Evolutionary conservation across 2,329 filamentous ascomycete genomes (phyloP).

Genomic region (Chaetomiaceae sp.): DNA sequence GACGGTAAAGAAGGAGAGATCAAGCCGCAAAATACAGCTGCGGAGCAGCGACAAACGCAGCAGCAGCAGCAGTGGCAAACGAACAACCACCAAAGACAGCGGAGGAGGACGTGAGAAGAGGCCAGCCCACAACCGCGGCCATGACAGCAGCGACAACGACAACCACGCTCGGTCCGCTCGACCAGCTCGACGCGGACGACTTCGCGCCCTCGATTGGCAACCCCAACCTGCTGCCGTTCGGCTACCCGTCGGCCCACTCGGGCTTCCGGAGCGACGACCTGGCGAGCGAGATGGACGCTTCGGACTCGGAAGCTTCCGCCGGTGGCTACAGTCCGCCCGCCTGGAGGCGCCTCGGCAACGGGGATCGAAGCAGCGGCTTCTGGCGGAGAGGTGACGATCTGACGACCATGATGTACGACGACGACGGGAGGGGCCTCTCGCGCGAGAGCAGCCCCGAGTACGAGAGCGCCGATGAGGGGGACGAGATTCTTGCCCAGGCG

Average conservation of each 20-base stretch:
- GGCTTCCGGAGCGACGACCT: constrained; percentile 40
- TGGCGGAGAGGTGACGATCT: constrained; percentile 56
- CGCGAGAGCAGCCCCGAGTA: constrained; percentile 34
- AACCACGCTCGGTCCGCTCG: constrained; percentile 26
- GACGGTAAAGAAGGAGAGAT: constrained; percentile 5
- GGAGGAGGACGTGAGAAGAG: constrained; percentile 4
- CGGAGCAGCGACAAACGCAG: constrained; percentile 6
- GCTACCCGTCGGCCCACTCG: constrained; percentile 40
- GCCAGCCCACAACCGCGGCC: constrained; percentile 9
- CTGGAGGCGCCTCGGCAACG: constrained; percentile 58
- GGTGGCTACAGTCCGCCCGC: constrained; percentile 59
- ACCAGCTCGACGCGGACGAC: constrained; percentile 45
- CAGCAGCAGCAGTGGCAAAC: constrained; percentile 15
- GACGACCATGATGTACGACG: constrained; percentile 38
- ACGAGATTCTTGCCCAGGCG: constrained; percentile 47
- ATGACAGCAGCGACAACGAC: constrained; percentile 27
- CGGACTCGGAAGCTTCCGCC: constrained; percentile 38
- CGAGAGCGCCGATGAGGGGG: constrained; percentile 32
- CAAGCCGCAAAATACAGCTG: constrained; percentile 7
- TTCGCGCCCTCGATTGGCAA: constrained; percentile 44
- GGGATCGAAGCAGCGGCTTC: constrained; percentile 54
- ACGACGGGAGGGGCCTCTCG: constrained; percentile 22
- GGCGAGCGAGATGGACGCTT: constrained; percentile 35
- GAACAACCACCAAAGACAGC: constrained; percentile 1
- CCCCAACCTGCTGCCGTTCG: constrained; percentile 33